phyloP scores from a whole-genome alignment of 2,329 filamentous ascomycete species.

The Parafenestella ontariensis region DNA sequence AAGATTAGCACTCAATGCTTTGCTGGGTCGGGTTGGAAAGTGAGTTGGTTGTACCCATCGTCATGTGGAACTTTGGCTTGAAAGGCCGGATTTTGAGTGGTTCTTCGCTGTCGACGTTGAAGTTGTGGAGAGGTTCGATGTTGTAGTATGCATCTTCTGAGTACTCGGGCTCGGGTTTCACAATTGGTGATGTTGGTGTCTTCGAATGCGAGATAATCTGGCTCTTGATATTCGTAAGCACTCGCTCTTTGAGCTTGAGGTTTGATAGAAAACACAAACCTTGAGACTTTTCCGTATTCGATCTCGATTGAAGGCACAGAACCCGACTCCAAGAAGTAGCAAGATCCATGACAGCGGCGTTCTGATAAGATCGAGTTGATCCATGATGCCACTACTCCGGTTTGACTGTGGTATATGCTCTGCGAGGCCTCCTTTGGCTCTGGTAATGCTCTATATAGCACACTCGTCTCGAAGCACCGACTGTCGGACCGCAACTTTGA shows the following conservation, averaged over 20 bases:
- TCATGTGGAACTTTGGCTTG: slow-evolving; percentile 68
- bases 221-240: background rate
- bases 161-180: slow-evolving; percentile 1
- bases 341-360: slow-evolving; percentile 1
- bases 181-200: background rate
- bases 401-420: background rate
- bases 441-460: background rate
- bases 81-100: slow-evolving; percentile 64
- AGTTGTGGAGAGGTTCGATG: slow-evolving; percentile 57
- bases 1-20: background rate
- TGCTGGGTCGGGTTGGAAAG: background rate
- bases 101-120: slow-evolving; percentile 59
- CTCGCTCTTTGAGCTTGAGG: background rate
- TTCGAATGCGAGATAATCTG: background rate
- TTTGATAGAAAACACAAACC: background rate
- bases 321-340: background rate
- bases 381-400: background rate
- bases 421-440: background rate
- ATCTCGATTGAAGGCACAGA: background rate
- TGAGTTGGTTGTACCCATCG: slow-evolving; percentile 61
- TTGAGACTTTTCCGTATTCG: background rate
- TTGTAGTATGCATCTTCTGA: slow-evolving; percentile 45
- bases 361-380: background rate
- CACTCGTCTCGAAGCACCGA: background rate
- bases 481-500: background rate